Evolutionary conservation across 768 basidiomycete species (phyloP).

Genomic region (Boletus edulis): DNA sequence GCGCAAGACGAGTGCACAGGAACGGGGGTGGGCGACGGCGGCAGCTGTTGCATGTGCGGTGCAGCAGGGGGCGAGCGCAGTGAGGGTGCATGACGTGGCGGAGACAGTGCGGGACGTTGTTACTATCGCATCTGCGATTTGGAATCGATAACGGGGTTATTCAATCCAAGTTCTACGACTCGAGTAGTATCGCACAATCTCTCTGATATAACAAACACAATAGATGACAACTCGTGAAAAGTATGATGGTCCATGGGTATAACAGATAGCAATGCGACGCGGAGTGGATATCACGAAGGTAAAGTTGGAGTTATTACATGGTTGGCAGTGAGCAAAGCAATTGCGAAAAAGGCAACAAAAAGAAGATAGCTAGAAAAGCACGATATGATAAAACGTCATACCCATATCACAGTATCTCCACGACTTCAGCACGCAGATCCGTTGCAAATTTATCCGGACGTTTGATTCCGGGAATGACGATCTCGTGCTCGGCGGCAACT

Average conservation of each 20-base stretch:
- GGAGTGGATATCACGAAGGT: too few species aligned
- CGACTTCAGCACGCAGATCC: background rate
- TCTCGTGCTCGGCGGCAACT: background rate
- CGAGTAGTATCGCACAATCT: too few species aligned
- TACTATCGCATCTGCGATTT: constrained; percentile 60
- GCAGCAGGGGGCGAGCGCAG: constrained; percentile 66
- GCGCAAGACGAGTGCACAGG: constrained; percentile 55
- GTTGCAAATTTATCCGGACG: background rate
- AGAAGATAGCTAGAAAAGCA: too few species aligned
- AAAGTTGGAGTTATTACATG: too few species aligned
- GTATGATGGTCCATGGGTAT: too few species aligned
- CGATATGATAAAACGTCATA: too few species aligned
- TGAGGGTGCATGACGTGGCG: constrained; percentile 80
- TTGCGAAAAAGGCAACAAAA: too few species aligned
- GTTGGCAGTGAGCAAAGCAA: too few species aligned
- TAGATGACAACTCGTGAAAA: too few species aligned
- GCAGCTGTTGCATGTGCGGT: constrained; percentile 72
- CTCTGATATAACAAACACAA: too few species aligned
- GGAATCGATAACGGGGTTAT: constrained; percentile 26
- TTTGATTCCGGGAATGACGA: background rate
- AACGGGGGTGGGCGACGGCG: constrained; percentile 77
- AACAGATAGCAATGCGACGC: too few species aligned
- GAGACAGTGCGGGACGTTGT: constrained; percentile 76
- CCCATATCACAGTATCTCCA: background rate
- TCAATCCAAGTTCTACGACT: too few species aligned